Evolutionary conservation across 2,329 filamentous ascomycete species (phyloP).

Genomic region (Penicillium brasilianum): DNA sequence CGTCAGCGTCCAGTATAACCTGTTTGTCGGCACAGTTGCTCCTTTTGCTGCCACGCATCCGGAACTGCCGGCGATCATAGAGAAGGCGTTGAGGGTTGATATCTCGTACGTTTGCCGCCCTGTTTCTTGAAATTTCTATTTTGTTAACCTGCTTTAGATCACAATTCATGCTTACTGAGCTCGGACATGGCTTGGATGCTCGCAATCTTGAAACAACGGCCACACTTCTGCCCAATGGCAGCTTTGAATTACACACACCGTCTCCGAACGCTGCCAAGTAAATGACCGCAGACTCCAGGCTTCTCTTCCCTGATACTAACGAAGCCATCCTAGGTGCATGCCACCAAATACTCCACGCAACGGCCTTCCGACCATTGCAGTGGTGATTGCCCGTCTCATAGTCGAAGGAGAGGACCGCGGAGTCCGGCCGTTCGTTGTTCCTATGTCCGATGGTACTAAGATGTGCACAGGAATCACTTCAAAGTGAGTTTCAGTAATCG

Average conservation of each 20-base stretch:
- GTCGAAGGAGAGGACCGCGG: slow-evolving; percentile 26
- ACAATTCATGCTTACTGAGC: slow-evolving; percentile 49
- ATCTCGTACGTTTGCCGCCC: not conserved
- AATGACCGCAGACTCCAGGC: slow-evolving; percentile 23
- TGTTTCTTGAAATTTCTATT: not conserved
- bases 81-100: not conserved
- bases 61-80: not conserved
- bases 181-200: slow-evolving; percentile 49
- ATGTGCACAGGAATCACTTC: slow-evolving; percentile 27
- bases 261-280: slow-evolving; percentile 39
- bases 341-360: slow-evolving; percentile 25
- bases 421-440: slow-evolving; percentile 29
- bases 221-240: slow-evolving; percentile 40
- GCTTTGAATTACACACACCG: slow-evolving; percentile 44
- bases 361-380: slow-evolving; percentile 23
- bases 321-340: slow-evolving; percentile 26
- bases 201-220: slow-evolving; percentile 48
- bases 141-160: not conserved
- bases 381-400: slow-evolving; percentile 31
- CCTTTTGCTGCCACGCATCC: slow-evolving; percentile 6
- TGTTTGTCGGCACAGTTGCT: slow-evolving; percentile 10
- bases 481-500: slow-evolving; percentile 6
- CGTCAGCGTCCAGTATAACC: slow-evolving; percentile 12
- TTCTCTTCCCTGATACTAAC: not conserved
- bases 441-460: slow-evolving; percentile 24